phyloP scores from a whole-genome alignment of 2,329 filamentous ascomycete species.

The Pseudodiploospora longispora region DNA sequence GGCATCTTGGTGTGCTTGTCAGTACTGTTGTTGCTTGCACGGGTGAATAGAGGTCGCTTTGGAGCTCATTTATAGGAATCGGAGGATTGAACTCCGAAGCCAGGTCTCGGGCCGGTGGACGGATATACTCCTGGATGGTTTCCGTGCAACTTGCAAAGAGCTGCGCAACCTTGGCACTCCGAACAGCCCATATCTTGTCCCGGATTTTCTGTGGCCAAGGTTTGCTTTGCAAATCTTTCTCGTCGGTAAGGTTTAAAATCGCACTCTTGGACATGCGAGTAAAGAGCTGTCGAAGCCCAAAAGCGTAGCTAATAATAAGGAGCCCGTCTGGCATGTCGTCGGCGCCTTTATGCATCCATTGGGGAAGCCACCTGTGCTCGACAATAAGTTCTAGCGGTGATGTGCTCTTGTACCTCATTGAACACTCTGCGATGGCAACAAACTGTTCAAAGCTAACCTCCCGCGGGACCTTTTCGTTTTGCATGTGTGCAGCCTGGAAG shows the following conservation, averaged over 20 bases:
- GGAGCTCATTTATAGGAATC: slow-evolving; percentile 13
- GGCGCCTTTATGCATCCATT: slow-evolving; percentile 40
- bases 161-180: slow-evolving; percentile 43
- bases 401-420: slow-evolving; percentile 42
- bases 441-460: slow-evolving; percentile 41
- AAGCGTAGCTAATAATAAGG: slow-evolving; percentile 44
- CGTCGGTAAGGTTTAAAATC: slow-evolving; percentile 37
- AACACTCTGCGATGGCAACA: slow-evolving; percentile 43
- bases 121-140: slow-evolving; percentile 39
- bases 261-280: slow-evolving; percentile 40
- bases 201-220: slow-evolving; percentile 40
- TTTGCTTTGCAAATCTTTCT: slow-evolving; percentile 33
- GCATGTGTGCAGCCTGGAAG: slow-evolving; percentile 44
- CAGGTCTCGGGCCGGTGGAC: slow-evolving; percentile 16
- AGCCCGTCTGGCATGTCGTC: slow-evolving; percentile 43
- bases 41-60: slow-evolving; percentile 10
- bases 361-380: slow-evolving; percentile 43
- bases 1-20: slow-evolving; percentile 37
- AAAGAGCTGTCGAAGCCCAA: slow-evolving; percentile 41
- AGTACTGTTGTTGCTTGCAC: slow-evolving; percentile 16
- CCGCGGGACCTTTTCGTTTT: slow-evolving; percentile 36
- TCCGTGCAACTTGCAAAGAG: slow-evolving; percentile 36
- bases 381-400: slow-evolving; percentile 42
- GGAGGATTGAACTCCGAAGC: slow-evolving; percentile 9
- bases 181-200: slow-evolving; percentile 40